phyloP scores from a whole-genome alignment of 73 alveolate species.

The Paramecium primaurelia region DNA sequence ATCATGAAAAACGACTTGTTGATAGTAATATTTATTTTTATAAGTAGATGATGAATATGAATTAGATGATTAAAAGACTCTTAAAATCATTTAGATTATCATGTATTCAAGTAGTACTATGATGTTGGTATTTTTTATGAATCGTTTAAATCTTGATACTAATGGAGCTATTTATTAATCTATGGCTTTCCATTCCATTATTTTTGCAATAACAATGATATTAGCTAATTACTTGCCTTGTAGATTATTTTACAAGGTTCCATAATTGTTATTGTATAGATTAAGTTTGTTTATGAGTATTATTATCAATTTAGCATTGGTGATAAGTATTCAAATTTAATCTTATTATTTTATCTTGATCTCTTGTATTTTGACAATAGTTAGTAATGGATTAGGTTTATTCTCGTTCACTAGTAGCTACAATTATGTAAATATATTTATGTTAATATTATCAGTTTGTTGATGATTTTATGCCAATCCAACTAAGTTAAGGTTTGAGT shows the following conservation, averaged over 20 bases:
- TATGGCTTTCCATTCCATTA: background rate
- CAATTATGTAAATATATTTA: background rate
- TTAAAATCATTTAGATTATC: background rate
- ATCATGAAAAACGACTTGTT: background rate
- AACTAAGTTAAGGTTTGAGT: background rate
- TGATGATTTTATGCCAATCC: slow-evolving; percentile 30
- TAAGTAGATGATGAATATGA: background rate
- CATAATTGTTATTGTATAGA: background rate
- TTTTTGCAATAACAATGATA: background rate
- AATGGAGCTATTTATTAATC: background rate
- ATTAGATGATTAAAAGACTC: background rate
- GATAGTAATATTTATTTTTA: background rate
- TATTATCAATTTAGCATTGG: background rate
- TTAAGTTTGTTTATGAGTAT: background rate
- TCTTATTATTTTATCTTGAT: background rate
- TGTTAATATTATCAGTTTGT: background rate
- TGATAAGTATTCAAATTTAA: background rate
- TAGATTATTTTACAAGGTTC: slow-evolving; percentile 3
- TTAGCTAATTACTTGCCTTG: background rate
- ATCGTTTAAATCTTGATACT: background rate
- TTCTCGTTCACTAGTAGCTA: background rate
- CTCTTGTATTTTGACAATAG: background rate
- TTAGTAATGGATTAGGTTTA: slow-evolving; percentile 15
- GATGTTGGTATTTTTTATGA: background rate
- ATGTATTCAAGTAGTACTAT: background rate